Conservation (phyloP, 176 grass and related monocot genomes). For the Aegilops sharonensis region DNA sequence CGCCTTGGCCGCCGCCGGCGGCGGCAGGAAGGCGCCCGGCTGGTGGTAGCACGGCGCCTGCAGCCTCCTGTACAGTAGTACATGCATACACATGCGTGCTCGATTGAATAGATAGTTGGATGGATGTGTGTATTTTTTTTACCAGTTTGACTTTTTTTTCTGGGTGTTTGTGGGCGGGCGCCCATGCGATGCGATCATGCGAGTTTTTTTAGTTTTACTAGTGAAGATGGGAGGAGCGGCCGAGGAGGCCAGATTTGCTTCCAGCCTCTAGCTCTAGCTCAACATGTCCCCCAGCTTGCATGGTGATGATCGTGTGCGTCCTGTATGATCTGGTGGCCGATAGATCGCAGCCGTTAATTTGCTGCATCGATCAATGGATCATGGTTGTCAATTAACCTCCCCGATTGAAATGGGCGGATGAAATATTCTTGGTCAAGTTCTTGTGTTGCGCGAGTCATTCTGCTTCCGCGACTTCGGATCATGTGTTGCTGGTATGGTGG, state of each 20-base stretch:
- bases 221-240: neutral
- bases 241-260: neutral
- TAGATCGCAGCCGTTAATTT: neutral
- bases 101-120: neutral
- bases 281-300: constrained; percentile 9
- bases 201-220: neutral
- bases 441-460: neutral
- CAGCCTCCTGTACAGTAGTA: constrained; percentile 26
- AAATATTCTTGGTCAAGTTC: neutral
- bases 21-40: constrained; percentile 34
- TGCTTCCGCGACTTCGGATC: neutral
- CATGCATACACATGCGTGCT: neutral
- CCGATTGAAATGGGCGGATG: neutral
- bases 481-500: neutral
- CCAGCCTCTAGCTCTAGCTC: neutral
- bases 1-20: constrained; percentile 47
- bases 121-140: neutral
- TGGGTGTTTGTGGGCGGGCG: neutral
- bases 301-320: neutral
- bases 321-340: neutral
- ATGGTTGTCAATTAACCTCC: neutral
- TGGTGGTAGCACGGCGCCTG: constrained; percentile 36
- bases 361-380: neutral
- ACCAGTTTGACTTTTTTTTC: neutral
- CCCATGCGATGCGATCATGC: constrained; percentile 14